These are phyloP conservation scores for Decorospora gaudefroyi DNA, from an alignment of 2,329 filamentous ascomycete genomes.

Conservation along the genomic window DNA sequence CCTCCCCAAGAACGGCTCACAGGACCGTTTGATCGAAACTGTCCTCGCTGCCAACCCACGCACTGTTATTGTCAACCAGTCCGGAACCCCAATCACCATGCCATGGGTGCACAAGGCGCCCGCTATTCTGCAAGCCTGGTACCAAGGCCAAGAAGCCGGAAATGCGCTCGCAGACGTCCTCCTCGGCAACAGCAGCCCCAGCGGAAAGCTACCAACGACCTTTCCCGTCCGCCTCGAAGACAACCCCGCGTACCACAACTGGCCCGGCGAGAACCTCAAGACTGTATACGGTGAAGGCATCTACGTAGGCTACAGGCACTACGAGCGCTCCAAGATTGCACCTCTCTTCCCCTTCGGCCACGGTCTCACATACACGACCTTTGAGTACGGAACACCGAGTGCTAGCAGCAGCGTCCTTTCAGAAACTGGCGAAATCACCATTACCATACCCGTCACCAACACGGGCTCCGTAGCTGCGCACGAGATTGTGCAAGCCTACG, in stretches of 20 bases:
- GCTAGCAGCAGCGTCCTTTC: conserved; percentile 56
- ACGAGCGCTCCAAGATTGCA: conserved; percentile 63
- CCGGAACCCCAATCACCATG: conserved; percentile 72
- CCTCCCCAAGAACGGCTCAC: conserved; percentile 59
- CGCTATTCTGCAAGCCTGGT: conserved; percentile 76
- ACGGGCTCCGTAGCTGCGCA: conserved; percentile 61
- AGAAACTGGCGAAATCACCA: conserved; percentile 52
- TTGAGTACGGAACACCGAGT: conserved; percentile 64
- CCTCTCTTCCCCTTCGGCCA: conserved; percentile 77
- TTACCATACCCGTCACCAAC: conserved; percentile 60
- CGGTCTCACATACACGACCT: conserved; percentile 76
- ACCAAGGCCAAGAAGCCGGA: conserved; percentile 83
- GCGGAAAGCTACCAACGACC: conserved; percentile 73
- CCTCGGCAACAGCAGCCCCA: conserved; percentile 73
- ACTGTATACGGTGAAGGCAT: conserved; percentile 74
- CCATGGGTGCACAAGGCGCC: conserved; percentile 69
- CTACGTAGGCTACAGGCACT: conserved; percentile 74
- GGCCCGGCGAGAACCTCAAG: conserved; percentile 70
- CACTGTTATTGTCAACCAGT: conserved; percentile 73
- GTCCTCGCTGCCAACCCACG: conserved; percentile 69
- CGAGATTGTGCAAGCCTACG: conserved; percentile 71
- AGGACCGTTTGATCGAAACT: conserved; percentile 66
- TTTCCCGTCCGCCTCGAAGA: conserved; percentile 66
- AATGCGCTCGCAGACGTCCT: conserved; percentile 79
- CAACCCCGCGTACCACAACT: conserved; percentile 72